phyloP scores from a whole-genome alignment of 129 eudicot species.

The Centrapalus pauciflorus region DNA sequence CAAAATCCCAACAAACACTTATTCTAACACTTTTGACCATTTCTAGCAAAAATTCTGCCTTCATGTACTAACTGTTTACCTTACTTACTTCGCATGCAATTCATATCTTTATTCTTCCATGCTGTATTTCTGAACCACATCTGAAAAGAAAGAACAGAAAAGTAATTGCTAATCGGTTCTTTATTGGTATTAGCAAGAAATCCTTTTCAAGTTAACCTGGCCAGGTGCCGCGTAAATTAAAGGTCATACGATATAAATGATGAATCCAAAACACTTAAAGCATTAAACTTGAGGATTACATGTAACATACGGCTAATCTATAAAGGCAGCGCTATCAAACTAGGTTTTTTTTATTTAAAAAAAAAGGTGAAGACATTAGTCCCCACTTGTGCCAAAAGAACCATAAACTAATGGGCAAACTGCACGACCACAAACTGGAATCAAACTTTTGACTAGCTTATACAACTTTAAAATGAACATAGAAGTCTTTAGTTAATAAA shows the following conservation, averaged over 20 bases:
- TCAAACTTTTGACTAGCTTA: slow-evolving; percentile 38
- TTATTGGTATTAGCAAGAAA: slow-evolving; percentile 7
- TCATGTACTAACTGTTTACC: slow-evolving; percentile 35
- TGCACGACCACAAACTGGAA: slow-evolving; percentile 32
- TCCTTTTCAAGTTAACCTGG: slow-evolving; percentile 6
- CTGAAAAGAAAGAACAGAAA: slow-evolving; percentile 32
- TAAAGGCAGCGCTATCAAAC: slow-evolving; percentile 33
- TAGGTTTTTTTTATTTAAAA: no score
- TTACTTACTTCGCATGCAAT: slow-evolving; percentile 52
- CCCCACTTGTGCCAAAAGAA: slow-evolving; percentile 36
- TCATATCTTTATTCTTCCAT: slow-evolving; percentile 64
- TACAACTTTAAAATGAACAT: slow-evolving; percentile 13
- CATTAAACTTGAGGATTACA: slow-evolving; percentile 18
- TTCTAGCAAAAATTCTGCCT: slow-evolving; percentile 55
- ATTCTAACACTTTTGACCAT: slow-evolving; percentile 72
- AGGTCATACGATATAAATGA: neutral
- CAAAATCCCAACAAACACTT: slow-evolving; percentile 64
- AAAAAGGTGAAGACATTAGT: slow-evolving; percentile 8
- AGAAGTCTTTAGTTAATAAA: neutral
- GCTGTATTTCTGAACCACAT: slow-evolving; percentile 13
- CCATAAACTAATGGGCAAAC: slow-evolving; percentile 26
- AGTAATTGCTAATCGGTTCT: slow-evolving; percentile 6
- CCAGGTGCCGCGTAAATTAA: slow-evolving; percentile 7
- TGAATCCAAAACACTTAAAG: slow-evolving; percentile 6
- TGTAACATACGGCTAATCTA: slow-evolving; percentile 22